Evolutionary conservation across 257 asterid species (phyloP), one percentile per base, ranked within the genome.

Genomic region (Lithospermum erythrorhizon): DNA sequence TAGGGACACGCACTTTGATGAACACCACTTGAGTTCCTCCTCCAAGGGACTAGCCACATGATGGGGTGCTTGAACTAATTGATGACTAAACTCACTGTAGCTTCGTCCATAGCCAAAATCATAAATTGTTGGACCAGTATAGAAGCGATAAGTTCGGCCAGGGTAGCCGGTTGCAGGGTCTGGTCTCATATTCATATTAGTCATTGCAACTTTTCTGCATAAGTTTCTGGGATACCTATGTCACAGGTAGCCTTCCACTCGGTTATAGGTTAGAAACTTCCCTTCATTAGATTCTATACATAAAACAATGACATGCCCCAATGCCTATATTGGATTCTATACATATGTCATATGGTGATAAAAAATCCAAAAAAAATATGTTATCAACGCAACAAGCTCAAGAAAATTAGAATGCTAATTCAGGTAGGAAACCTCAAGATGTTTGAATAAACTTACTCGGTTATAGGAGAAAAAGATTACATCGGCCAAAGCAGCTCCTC

Each of bases 141-240:
- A 91, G 73, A 91, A 87, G 6, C 96, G 78, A 32, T 90, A 90
- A 6, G 84, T 74, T 59, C 95, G 76, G 3, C 95, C 96, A 0
- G 98, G 96, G 65, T 74, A 85, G 2, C 94, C 90, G 0, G 83
- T 79, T 24, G 71, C 55, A 0, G 87, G 83, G 27, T 90, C 77
- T 20, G 96, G 72, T 55, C 98, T 83, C 94, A 91, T 87, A 74
- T 79, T 71, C 98, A 91, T 87, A 58, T 81, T 78, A 0, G 94
- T 87, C 96, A 91, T 87, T 51, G 70, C 67, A 0, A 91, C 90
- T 17, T 70, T 75, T 78, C 90, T 0, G 53, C 87, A 51, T 77
- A 89, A 5, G 82, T 65, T 13, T 89, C n/a, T 82, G 2, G 96
- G 98, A 58, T 90, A 90, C 98, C 98, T n/a, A 90, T 62, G 98